These are phyloP conservation scores for Exophiala sp. DNA, from an alignment of 2,329 filamentous ascomycete genomes.

Conservation along the genomic window DNA sequence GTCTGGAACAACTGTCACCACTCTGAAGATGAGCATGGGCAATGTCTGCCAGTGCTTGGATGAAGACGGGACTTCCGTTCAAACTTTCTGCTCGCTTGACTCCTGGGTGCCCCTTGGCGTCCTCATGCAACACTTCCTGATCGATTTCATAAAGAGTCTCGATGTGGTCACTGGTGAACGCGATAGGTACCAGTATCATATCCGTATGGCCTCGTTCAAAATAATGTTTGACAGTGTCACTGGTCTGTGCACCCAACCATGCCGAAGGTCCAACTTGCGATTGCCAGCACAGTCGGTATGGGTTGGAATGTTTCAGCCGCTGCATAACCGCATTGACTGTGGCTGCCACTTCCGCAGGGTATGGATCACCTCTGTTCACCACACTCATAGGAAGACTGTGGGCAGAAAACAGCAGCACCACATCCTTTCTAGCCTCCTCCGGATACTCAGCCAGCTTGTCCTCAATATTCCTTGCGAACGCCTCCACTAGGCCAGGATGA, in stretches of 20 bases:
- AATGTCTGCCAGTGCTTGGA: constrained; percentile 81
- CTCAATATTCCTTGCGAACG: constrained; percentile 90
- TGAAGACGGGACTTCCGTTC: constrained; percentile 88
- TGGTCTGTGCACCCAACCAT: constrained; percentile 93
- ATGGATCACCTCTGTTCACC: constrained; percentile 92
- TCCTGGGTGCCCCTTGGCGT: constrained; percentile 63
- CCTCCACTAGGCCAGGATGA: constrained; percentile 85
- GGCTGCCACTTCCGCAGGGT: constrained; percentile 90
- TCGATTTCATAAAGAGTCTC: constrained; percentile 95
- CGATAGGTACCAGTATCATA: constrained; percentile 86
- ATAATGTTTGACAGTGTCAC: constrained; percentile 81
- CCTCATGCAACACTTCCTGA: constrained; percentile 86
- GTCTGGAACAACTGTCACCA: constrained; percentile 68
- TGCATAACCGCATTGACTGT: constrained; percentile 98
- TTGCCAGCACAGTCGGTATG: constrained; percentile 94
- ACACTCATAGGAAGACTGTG: constrained; percentile 97
- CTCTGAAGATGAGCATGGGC: constrained; percentile 74
- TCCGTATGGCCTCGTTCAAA: constrained; percentile 89
- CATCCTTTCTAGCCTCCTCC: constrained; percentile 71
- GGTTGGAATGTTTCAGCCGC: constrained; percentile 79
- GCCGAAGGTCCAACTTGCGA: constrained; percentile 94
- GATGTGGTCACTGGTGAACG: constrained; percentile 98
- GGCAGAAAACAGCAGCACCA: constrained; percentile 87
- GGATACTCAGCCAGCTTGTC: constrained; percentile 80
- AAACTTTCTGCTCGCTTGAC: constrained; percentile 89